Base-by-base conservation (phyloP, 1,284 basidiomycete genomes). In the Pyrrhoderma noxium region DNA sequence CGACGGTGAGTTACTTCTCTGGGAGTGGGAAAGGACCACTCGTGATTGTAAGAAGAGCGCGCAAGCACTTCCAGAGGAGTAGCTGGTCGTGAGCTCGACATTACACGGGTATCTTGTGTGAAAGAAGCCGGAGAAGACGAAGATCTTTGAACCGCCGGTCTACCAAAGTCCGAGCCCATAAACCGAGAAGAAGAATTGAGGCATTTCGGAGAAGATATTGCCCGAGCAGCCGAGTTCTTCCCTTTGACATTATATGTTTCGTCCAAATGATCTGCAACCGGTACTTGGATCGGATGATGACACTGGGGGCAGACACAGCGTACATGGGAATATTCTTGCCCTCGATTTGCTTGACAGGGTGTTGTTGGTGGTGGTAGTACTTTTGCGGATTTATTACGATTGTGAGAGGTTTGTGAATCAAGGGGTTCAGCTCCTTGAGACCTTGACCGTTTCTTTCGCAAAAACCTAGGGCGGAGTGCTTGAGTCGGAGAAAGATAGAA, bases 41-140 rank as follows among this genome's bases (percentile, higher is more conserved):
- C 49, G 21, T 54, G 53, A 31, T 54, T 54, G 45, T 54, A 54
- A n/a, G 53, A 54, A 2, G 37, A 27, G 14, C 53, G 48, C 16
- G 53, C 35, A 8, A 54, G 41, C 9, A 54, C 53, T 31, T 54
- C 53, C 22, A 44, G 36, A 4, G 53, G 47, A 21, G 53, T 38
- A 14, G 53, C 53, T 19, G 47, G 27, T 22, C 41, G 13, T 11
- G 37, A 34, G 34, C 40, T 42, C 18, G 49, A 42, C 16, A 43
- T 40, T n/a, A 34, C 19, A 19, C 19, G 27, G 2, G 51, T 40
- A 18, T 13, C 37, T 40, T 5, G 36, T 18, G 45, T n/a, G 38
- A 47, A 41, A 18, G 51, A 46, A n/a, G 51, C 51, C 37, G 51
- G 51, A 21, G 51, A 47, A 11, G 51, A 52, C 21, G 44, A 46